Base-by-base conservation (phyloP, 176 grass and related monocot genomes). In the Bromus sterilis region DNA sequence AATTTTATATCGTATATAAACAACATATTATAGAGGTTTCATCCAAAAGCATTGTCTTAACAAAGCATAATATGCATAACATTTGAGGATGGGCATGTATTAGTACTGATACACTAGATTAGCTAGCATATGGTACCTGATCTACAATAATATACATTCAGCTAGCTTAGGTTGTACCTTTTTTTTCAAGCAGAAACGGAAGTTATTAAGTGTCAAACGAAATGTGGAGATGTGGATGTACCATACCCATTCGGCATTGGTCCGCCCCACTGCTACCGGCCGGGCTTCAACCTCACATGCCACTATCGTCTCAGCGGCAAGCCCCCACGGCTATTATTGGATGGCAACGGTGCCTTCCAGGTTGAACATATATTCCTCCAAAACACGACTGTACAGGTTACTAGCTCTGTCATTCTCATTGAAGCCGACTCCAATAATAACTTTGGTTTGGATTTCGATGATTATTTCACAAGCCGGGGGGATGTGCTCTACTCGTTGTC, bases 341-440 rank as follows among this genome's bases (percentile, higher is more conserved):
- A 56, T n/a, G 1, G 53, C 2, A 3, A 4, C 9, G 53, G 53
- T 0, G 0, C 3, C n/a, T 24, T 56, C 53, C 53, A 56, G 1
- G 2, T 56, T 10, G 9, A 56, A 56, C 21, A 56, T 3, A 56
- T 56, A 21, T 56, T 1, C 21, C 21, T 56, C 21, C 53, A 1
- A 4, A 9, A 56, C 53, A 24, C 53, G 2, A 11, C 53, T 1
- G 3, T 56, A 0, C 21, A 0, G 2, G 53, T 56, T 10, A 56
- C 53, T 10, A 56, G 53, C 53, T 24, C 53, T 0, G 3, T 11
- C 8, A 8, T 1, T 3, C 3, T 24, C n/a, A 56, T 56, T 0
- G 3, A 56, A 23, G 53, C 53, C 0, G 0, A 0, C 53, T 23
- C 21, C 3, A n/a, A 1, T 3, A 23, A 56, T n/a, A 0, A 21